Percentiles rank a stretch among this genome's conserved stretches.
These are phyloP conservation scores for Nigrograna mackinnonii DNA, from an alignment of 2,329 filamentous ascomycete species.

Conservation along the genomic window DNA sequence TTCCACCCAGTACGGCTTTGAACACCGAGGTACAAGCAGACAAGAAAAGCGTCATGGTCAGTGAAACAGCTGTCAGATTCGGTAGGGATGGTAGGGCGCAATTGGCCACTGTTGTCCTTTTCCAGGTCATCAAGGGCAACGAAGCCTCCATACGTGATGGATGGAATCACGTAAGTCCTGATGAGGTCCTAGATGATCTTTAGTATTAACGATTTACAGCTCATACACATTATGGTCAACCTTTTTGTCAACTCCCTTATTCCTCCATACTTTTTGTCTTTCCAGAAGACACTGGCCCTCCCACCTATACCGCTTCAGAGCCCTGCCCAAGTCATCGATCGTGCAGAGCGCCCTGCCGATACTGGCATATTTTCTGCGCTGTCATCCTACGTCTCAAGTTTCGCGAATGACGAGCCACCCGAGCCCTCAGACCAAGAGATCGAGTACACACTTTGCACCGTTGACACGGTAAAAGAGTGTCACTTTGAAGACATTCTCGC, in stretches of 20 bases:
- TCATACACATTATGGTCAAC: conserved; percentile 91
- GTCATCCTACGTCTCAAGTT: conserved; percentile 97
- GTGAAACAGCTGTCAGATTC: conserved; percentile 93
- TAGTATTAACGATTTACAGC: conserved; percentile 57
- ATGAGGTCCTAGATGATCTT: not conserved
- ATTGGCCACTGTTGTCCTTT: conserved; percentile 91
- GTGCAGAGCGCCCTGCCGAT: conserved; percentile 76
- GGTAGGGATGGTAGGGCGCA: conserved; percentile 93
- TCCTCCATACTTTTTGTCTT: conserved; percentile 73
- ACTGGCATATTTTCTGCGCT: conserved; percentile 90
- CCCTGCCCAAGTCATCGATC: conserved; percentile 90
- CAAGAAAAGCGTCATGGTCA: conserved; percentile 96
- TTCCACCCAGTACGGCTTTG: conserved; percentile 77
- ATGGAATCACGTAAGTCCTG: conserved; percentile 72
- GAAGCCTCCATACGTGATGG: conserved; percentile 76
- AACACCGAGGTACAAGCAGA: conserved; percentile 96
- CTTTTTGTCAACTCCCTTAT: conserved; percentile 95
- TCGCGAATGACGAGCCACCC: conserved; percentile 95
- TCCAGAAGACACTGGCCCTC: conserved; percentile 69
- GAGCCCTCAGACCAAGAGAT: conserved; percentile 97
- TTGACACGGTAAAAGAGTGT: conserved; percentile 92
- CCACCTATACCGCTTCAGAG: conserved; percentile 85
- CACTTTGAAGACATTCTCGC: conserved; percentile 79
- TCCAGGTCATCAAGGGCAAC: conserved; percentile 85
- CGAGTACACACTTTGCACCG: conserved; percentile 90